Evolutionary conservation across 2,329 filamentous ascomycete genomes (phyloP).

Genomic region (Calonectria pseudoturangicola): DNA sequence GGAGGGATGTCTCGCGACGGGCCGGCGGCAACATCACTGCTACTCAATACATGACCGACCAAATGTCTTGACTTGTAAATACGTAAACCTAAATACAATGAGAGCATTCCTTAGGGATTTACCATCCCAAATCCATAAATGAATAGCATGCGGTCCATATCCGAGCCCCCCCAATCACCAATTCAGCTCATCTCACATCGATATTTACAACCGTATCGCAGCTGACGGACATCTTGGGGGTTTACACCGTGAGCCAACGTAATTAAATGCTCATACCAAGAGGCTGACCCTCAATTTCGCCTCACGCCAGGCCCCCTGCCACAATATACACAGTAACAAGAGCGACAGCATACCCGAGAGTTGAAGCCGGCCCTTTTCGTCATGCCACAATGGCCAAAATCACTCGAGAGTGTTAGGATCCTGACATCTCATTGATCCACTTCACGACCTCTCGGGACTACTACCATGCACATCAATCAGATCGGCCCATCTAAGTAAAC

Average conservation of each 20-base stretch:
- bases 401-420: not conserved
- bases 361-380: not conserved
- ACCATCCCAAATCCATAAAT: not conserved
- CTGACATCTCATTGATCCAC: constrained; percentile 21
- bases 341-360: too few relatives aligned
- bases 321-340: not conserved
- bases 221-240: too few relatives aligned
- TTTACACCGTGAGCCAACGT: not conserved
- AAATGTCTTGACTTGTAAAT: not conserved
- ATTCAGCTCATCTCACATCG: too few relatives aligned
- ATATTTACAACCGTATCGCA: too few relatives aligned
- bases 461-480: constrained; percentile 23
- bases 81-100: not conserved
- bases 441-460: constrained; percentile 12
- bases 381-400: constrained; percentile 30
- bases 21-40: constrained; percentile 8
- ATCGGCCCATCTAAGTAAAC: constrained; percentile 26
- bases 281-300: not conserved
- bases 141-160: not conserved
- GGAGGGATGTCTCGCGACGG: not conserved
- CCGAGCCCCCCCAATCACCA: too few relatives aligned
- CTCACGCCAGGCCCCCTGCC: not conserved
- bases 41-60: not conserved
- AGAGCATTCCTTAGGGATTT: too few relatives aligned
- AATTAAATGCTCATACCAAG: not conserved